Base-by-base conservation (phyloP, 2,329 filamentous ascomycete species). In the Tolypocladium inflatum region DNA sequence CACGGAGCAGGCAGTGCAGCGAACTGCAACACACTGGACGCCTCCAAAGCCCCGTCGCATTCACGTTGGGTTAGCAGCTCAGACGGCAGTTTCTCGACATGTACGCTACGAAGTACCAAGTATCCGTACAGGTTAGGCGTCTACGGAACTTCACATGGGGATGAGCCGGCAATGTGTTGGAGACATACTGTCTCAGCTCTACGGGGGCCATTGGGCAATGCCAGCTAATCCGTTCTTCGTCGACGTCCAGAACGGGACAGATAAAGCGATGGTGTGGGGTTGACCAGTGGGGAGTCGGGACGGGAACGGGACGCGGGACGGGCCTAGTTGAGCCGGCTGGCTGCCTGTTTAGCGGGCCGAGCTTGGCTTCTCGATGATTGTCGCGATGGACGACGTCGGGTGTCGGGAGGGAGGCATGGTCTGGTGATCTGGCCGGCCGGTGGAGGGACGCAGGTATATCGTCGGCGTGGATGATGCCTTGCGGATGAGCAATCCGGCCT, bases 291-390 rank as follows among this genome's bases (percentile, higher is more conserved):
- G 48, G 21, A 9, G 51, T 15, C 21, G 39, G 45, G 21, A 43
- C 38, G 26, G 56, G 57, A 50, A n/a, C n/a, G 51, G 56, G 57
- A 50, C n/a, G 45, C 57, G 57, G 57, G 57, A 58, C 54, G 54
- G 54, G 54, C 57, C 54, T 48, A 55, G 54, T n/a, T n/a, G 30
- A 35, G 38, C 41, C 19, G 19, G 48, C 33, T 21, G 23, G 30
- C 30, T 5, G 30, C 48, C 26, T 35, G 45, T 10, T n/a, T 50
- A 50, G 45, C 17, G 48, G 30, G 17, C 48, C 30, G 26, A 51
- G 19, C 30, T 51, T 51, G 6, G 30, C 17, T 15, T 30, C 9
- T n/a, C 10, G 48, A 51, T 26, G 30, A 23, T 15, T 10, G 43
- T 5, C 2, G 26, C 6, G 26, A n/a, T 15, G 17, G 45, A 19